phyloP scores from a whole-genome alignment of 169 alveolate species.

The Eimeria brunetti region DNA sequence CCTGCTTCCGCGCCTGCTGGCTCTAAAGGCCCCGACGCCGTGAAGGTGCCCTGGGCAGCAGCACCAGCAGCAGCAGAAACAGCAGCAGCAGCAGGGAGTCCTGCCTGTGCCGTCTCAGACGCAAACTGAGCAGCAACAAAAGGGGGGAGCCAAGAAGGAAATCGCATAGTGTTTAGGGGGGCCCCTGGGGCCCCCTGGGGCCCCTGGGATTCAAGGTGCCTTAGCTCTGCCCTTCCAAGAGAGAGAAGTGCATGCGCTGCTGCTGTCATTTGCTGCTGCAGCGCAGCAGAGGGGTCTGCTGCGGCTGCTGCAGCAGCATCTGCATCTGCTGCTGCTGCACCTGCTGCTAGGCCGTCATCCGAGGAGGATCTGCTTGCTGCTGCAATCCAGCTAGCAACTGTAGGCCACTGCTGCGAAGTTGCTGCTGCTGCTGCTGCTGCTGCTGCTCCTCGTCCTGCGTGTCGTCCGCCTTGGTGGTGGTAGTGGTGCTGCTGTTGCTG shows the following conservation, averaged over 20 bases:
- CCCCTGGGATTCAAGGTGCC: conserved; percentile 10
- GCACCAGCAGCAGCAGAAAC: neutral
- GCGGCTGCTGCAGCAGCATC: conserved; percentile 12
- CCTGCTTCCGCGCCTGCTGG: conserved; percentile 15
- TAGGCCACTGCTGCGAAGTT: conserved; percentile 19
- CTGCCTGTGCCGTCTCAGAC: neutral
- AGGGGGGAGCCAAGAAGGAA: conserved; percentile 53
- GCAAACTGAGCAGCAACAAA: conserved; percentile 1
- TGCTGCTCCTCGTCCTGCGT: neutral
- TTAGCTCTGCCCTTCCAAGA: conserved; percentile 25
- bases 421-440: conserved; percentile 46
- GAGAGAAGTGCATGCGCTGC: conserved; percentile 9
- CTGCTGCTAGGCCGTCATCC: neutral
- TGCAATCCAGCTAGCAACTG: conserved; percentile 17
- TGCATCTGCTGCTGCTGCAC: neutral
- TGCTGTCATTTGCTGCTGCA: conserved; percentile 33
- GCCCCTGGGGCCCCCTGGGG: neutral
- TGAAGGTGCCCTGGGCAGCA: conserved; percentile 6
- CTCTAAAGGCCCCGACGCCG: neutral
- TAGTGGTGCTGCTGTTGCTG: conserved; percentile 9
- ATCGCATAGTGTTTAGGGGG: neutral
- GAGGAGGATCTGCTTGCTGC: conserved; percentile 18
- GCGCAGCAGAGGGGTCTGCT: neutral
- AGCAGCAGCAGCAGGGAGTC: neutral
- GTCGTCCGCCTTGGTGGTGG: neutral